These are phyloP conservation scores for Dichomitus squalens DNA, from an alignment of 1,284 basidiomycete species.

Conservation along the genomic window DNA sequence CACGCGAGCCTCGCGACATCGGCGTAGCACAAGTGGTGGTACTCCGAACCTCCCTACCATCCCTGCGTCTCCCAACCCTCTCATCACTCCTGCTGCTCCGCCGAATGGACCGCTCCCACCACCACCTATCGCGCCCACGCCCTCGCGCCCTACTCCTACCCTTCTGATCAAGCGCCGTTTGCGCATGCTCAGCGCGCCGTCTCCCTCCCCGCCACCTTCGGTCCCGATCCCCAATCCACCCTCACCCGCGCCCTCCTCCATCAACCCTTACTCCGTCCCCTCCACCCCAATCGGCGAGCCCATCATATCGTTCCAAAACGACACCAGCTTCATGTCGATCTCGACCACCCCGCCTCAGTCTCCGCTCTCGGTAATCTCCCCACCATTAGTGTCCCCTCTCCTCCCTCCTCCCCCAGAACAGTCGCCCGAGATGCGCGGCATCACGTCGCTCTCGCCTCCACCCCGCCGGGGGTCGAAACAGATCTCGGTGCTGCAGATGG, in stretches of 20 bases:
- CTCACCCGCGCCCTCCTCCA: conserved; percentile 28
- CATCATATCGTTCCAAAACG: conserved; percentile 54
- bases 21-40: conserved; percentile 42
- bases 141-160: conserved; percentile 44
- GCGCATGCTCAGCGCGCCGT: conserved; percentile 62
- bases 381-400: conserved; percentile 17
- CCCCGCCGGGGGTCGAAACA: conserved; percentile 55
- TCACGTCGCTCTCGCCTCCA: conserved; percentile 61
- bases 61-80: conserved; percentile 45
- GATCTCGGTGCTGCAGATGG: conserved; percentile 31
- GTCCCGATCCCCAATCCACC: conserved; percentile 25
- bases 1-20: conserved; percentile 29
- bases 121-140: conserved; percentile 31
- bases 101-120: conserved; percentile 44
- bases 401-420: conserved; percentile 33
- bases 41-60: conserved; percentile 42
- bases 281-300: conserved; percentile 56
- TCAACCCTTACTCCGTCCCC: conserved; percentile 30
- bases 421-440: conserved; percentile 40
- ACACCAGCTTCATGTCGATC: conserved; percentile 60
- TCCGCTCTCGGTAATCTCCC: conserved; percentile 15
- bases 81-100: conserved; percentile 44
- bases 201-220: conserved; percentile 34
- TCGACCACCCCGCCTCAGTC: conserved; percentile 42
- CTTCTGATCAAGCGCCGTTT: conserved; percentile 53